Base-by-base conservation (phyloP, 441 rosid species). In the Theobroma grandiflorum region DNA sequence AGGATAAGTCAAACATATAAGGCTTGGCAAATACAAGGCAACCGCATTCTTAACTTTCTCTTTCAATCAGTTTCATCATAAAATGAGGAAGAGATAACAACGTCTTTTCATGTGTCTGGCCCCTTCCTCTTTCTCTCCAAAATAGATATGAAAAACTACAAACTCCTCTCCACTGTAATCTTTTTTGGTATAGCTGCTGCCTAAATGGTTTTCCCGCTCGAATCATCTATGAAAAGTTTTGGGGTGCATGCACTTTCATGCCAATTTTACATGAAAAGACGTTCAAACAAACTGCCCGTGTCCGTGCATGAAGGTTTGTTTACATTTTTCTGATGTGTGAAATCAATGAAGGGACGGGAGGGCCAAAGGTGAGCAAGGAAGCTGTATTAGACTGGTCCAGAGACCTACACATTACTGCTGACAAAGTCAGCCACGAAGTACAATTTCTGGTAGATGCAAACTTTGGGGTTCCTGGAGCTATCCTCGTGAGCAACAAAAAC, bases 331-430 rank as follows among this genome's bases (percentile, higher is more conserved):
- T 66, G 14, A 26, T 26, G 31, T 26, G 31, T 26, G 31, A 26
- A 38, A 65, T 65, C 26, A 65, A 38, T 65, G 49, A 1, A 66
- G 71, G 49, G 71, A 66, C 49, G 31, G 49, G 26, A 6, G 61
- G 37, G 35, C 76, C 76, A 55, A 50, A 8, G 61, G n/a, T 50
- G 26, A 71, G 75, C 75, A 71, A 50, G 75, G 75, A 71, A 50
- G 42, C 43, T 8, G 52, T 9, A 53, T 31, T 71, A n/a, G 14
- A 71, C 61, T 50, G 75, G 75, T 50, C 75, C 3, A 50, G 42
- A 71, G n/a, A 71, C 55, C 7, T 52, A n/a, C 33, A 50, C 38
- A 33, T 4, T 0, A 33, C 33, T 16, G 26, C 1, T 2, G 61
- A 35, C 37, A 71, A 33, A 33, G 12, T 50, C 22, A 71, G 16